phyloP scores from a whole-genome alignment of 106 monocot genomes.

The Vanilla planifolia region DNA sequence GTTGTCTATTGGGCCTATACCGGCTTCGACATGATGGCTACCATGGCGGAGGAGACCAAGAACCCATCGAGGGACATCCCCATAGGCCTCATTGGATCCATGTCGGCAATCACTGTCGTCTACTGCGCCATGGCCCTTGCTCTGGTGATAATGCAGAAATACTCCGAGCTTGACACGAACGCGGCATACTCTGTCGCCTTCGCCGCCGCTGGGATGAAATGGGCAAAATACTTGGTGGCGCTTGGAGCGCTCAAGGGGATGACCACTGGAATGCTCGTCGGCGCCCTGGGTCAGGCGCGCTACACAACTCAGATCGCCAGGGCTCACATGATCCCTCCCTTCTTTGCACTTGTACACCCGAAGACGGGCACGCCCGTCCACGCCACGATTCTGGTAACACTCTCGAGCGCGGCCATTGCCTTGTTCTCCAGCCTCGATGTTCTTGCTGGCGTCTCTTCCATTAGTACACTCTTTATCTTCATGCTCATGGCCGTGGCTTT shows the following conservation, averaged over 20 bases:
- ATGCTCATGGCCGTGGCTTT: conserved; percentile 29
- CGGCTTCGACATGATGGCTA: conserved; percentile 37
- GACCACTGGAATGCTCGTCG: conserved; percentile 28
- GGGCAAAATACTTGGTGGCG: conserved; percentile 29
- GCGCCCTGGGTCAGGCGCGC: conserved; percentile 28
- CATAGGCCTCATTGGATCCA: conserved; percentile 22
- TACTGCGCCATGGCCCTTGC: conserved; percentile 31
- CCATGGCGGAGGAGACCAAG: conserved; percentile 30
- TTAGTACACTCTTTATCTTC: conserved; percentile 32
- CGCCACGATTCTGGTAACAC: conserved; percentile 17
- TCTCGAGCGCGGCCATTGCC: conserved; percentile 16
- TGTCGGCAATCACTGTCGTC: conserved; percentile 28
- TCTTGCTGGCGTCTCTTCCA: conserved; percentile 13
- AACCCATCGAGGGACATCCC: conserved; percentile 36
- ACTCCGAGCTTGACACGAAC: conserved; percentile 20
- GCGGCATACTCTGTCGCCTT: conserved; percentile 30
- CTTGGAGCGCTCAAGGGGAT: conserved; percentile 31
- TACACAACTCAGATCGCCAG: conserved; percentile 33
- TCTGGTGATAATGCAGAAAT: conserved; percentile 24
- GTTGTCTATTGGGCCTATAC: conserved; percentile 72
- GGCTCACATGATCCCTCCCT: conserved; percentile 26
- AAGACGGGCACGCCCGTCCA: conserved; percentile 27
- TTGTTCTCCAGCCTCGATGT: conserved; percentile 26
- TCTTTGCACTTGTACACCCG: conserved; percentile 30
- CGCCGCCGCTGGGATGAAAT: conserved; percentile 18